A percentile compares a stretch with the other conserved stretches of the same genome.
Evolutionary conservation across 176 grass and related monocot genomes (phyloP).

Genomic region (Puccinellia tenuiflora): DNA sequence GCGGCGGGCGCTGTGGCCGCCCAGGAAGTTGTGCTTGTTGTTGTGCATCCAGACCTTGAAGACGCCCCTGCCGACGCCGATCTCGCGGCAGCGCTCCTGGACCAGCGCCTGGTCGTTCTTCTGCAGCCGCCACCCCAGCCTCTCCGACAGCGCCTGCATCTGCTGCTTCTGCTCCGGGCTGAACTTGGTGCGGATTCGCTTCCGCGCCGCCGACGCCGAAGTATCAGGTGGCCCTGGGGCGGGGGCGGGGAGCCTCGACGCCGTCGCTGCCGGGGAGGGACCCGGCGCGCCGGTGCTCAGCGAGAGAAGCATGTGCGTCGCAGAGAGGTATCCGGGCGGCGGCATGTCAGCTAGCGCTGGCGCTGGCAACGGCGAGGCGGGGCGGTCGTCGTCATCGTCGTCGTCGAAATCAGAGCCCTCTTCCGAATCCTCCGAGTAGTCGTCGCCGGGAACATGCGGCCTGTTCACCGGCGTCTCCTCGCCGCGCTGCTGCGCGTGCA

Average conservation of each 20-base stretch:
- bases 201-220: slow-evolving; percentile 28
- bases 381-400: slow-evolving; percentile 14
- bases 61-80: slow-evolving; percentile 73
- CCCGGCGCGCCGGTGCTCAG: slow-evolving; percentile 29
- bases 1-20: slow-evolving; percentile 38
- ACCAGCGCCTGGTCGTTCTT: slow-evolving; percentile 63
- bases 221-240: background rate
- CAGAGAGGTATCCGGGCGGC: slow-evolving; percentile 14
- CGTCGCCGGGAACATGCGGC: background rate
- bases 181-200: slow-evolving; percentile 71
- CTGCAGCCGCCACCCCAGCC: slow-evolving; percentile 79
- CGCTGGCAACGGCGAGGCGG: slow-evolving; percentile 18
- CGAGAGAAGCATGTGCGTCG: slow-evolving; percentile 61
- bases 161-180: slow-evolving; percentile 65
- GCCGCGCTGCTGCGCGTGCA: background rate
- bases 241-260: background rate
- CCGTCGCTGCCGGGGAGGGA: background rate
- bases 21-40: slow-evolving; percentile 85
- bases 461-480: background rate
- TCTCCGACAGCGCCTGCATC: slow-evolving; percentile 82
- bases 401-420: slow-evolving; percentile 32
- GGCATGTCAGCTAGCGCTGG: background rate
- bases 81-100: slow-evolving; percentile 62
- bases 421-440: slow-evolving; percentile 32
- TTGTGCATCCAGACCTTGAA: slow-evolving; percentile 99